Evolutionary conservation across 2,329 filamentous ascomycete species (phyloP).

Genomic region (Aureobasidium sp.): DNA sequence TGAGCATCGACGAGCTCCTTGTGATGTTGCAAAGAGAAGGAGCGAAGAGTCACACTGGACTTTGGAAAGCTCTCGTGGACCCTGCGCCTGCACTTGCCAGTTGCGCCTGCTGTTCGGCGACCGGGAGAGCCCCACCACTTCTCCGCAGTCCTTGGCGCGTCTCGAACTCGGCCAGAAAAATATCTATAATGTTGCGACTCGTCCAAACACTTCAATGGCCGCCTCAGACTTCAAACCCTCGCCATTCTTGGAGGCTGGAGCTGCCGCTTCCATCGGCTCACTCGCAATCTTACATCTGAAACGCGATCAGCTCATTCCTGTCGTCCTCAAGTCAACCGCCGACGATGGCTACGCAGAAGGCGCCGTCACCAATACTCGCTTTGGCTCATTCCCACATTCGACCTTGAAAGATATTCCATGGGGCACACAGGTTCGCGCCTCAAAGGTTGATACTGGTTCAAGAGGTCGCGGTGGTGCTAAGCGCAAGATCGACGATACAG

Average conservation of each 20-base stretch:
- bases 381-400: constrained; percentile 62
- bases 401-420: constrained; percentile 64
- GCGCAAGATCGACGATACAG: constrained; percentile 47
- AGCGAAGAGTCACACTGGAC: neutral
- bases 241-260: constrained; percentile 70
- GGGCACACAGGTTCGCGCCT: constrained; percentile 88
- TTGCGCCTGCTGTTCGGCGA: neutral
- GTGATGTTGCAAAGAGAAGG: neutral
- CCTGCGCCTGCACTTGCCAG: neutral
- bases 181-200: neutral
- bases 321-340: constrained; percentile 46
- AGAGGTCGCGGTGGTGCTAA: constrained; percentile 53
- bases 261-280: constrained; percentile 53
- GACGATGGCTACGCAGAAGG: constrained; percentile 37
- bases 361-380: constrained; percentile 73
- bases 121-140: constrained; percentile 8
- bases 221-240: constrained; percentile 40
- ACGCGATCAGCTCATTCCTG: constrained; percentile 74
- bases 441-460: constrained; percentile 85
- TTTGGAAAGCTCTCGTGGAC: neutral
- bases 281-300: constrained; percentile 84
- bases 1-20: constrained; percentile 1
- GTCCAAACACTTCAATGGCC: constrained; percentile 10
- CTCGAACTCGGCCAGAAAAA: neutral
- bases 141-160: constrained; percentile 11